phyloP scores from a whole-genome alignment of 208 protist genomes.

The Acanthamoeba rhysodes region DNA sequence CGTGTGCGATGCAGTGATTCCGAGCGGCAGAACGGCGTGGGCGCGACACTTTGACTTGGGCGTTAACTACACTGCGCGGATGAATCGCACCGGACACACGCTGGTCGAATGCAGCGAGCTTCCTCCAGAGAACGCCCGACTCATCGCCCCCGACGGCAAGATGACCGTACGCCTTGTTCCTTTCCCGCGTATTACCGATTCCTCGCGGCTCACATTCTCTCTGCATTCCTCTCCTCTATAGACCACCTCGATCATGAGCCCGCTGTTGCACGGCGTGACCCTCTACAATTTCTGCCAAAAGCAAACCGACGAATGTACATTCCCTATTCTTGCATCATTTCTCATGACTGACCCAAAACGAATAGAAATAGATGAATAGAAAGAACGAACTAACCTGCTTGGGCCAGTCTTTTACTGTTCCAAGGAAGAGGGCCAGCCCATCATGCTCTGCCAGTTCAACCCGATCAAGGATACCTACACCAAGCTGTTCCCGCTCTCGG shows the following conservation, averaged over 20 bases:
- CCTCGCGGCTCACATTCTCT: too few species aligned
- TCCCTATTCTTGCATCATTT: too few species aligned
- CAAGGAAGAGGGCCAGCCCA: neutral
- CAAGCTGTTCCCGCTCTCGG: slow-evolving; percentile 31
- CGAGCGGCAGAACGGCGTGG: neutral
- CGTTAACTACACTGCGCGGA: slow-evolving; percentile 23
- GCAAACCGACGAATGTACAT: slow-evolving; percentile 29
- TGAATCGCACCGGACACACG: slow-evolving; percentile 27
- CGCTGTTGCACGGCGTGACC: neutral
- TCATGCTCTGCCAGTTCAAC: neutral
- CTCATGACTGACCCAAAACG: too few species aligned
- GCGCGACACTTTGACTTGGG: slow-evolving; percentile 40
- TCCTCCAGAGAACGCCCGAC: slow-evolving; percentile 1
- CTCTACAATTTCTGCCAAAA: slow-evolving; percentile 47
- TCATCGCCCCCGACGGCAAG: slow-evolving; percentile 43
- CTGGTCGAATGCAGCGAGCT: slow-evolving; percentile 25
- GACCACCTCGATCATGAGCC: neutral
- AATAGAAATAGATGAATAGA: too few species aligned
- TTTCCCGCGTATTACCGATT: neutral
- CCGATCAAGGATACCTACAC: neutral
- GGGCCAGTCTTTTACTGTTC: neutral
- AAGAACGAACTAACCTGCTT: too few species aligned
- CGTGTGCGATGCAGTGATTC: neutral
- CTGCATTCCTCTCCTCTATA: neutral
- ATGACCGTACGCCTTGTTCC: neutral